These are phyloP conservation scores for Aspergillus biplanus DNA, from an alignment of 495 filamentous ascomycete species.

Conservation along the genomic window DNA sequence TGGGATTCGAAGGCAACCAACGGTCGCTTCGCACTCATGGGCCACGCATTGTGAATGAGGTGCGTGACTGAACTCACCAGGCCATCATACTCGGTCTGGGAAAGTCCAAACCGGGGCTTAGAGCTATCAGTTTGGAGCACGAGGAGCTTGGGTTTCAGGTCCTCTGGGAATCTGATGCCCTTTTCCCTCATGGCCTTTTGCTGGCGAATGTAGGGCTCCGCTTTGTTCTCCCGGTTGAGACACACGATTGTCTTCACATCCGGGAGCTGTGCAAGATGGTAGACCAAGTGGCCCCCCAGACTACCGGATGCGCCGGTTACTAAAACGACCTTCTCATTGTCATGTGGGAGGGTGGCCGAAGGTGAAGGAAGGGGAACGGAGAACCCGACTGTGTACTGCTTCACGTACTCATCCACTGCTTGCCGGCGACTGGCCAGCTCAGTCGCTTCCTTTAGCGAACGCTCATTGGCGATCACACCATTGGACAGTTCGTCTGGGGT, in stretches of 20 bases:
- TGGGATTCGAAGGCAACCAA: constrained; percentile 50
- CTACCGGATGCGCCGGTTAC: constrained; percentile 57
- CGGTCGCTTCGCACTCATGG: constrained; percentile 52
- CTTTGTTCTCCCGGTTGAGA: constrained; percentile 36
- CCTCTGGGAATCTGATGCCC: constrained; percentile 34
- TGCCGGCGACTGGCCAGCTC: too few species aligned
- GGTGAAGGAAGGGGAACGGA: too few species aligned
- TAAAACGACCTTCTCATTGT: constrained; percentile 30
- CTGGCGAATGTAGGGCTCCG: background rate
- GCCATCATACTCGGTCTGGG: constrained; percentile 35
- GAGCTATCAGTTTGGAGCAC: constrained; percentile 42
- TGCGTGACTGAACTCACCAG: constrained; percentile 49
- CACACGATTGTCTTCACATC: constrained; percentile 45
- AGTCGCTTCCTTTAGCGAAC: too few species aligned
- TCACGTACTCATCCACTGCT: too few species aligned
- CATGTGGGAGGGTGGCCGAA: too few species aligned
- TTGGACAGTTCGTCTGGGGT: too few species aligned
- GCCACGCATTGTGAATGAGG: constrained; percentile 61
- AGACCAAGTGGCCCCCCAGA: constrained; percentile 49
- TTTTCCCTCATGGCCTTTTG: constrained; percentile 13
- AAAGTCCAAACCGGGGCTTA: constrained; percentile 50
- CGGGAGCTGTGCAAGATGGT: constrained; percentile 32
- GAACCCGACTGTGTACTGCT: too few species aligned
- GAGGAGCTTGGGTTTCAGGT: constrained; percentile 31
- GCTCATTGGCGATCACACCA: too few species aligned